A percentile compares a stretch with the other conserved stretches of the same genome.
Evolutionary conservation across 768 basidiomycete genomes (phyloP).

Genomic region (Coprinopsis sp.): DNA sequence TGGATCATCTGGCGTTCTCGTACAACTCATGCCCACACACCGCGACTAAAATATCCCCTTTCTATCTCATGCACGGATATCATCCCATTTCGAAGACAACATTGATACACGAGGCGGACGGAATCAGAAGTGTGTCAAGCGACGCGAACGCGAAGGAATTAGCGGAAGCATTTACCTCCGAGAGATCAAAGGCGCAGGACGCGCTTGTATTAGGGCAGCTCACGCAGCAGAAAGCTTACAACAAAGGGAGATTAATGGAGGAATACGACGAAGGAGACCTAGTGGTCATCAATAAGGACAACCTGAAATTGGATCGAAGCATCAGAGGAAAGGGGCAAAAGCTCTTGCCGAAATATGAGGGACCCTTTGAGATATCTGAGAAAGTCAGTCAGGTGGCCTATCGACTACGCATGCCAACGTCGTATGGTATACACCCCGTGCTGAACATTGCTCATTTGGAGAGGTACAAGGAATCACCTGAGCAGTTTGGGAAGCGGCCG

Average conservation of each 20-base stretch:
- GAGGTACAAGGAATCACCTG: constrained; percentile 18
- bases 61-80: constrained; percentile 24
- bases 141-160: constrained; percentile 2
- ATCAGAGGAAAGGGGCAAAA: constrained; percentile 25
- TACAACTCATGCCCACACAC: constrained; percentile 29
- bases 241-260: constrained; percentile 7
- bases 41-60: constrained; percentile 23
- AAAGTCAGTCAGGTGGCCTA: constrained; percentile 26
- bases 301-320: constrained; percentile 14
- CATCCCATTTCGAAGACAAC: constrained; percentile 15
- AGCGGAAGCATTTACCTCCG: constrained; percentile 9
- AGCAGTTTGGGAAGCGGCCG: constrained; percentile 15
- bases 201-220: constrained; percentile 12
- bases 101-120: not conserved
- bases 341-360: constrained; percentile 23
- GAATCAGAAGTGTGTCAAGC: not conserved
- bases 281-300: constrained; percentile 23
- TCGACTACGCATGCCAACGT: constrained; percentile 22
- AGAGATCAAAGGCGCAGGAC: constrained; percentile 11
- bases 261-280: constrained; percentile 27
- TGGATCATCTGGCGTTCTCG: constrained; percentile 21
- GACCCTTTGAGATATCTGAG: constrained; percentile 25
- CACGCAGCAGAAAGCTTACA: constrained; percentile 14
- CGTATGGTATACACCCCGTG: constrained; percentile 27
- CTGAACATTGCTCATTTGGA: constrained; percentile 30